phyloP scores from a whole-genome alignment of 2,329 filamentous ascomycete genomes.

The Aspergillus neotritici region DNA sequence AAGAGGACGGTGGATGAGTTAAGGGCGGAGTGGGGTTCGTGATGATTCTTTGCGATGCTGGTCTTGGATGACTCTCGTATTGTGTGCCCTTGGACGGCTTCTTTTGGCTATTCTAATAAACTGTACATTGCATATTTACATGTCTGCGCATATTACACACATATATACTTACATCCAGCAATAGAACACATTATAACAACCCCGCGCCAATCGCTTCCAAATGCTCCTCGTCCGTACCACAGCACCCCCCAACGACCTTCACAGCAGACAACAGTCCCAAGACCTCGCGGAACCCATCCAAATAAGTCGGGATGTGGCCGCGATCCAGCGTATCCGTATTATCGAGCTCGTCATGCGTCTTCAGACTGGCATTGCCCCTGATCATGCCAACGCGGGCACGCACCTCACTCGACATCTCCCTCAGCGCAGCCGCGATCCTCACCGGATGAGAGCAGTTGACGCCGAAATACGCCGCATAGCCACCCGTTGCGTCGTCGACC shows the following conservation, averaged over 20 bases:
- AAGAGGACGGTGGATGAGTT: conserved; percentile 11
- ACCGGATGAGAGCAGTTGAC: conserved; percentile 5
- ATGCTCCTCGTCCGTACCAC: conserved; percentile 12
- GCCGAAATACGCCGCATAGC: conserved; percentile 2
- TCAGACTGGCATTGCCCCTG: conserved; percentile 4
- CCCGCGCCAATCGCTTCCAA: conserved; percentile 1
- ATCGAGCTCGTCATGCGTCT: conserved; percentile 5
- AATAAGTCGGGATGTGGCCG: conserved; percentile 1
- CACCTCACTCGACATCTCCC: background rate
- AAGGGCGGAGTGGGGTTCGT: too few relatives aligned
- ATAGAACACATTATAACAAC: too few relatives aligned
- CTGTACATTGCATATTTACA: too few relatives aligned
- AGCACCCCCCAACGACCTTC: conserved; percentile 8
- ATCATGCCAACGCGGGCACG: background rate
- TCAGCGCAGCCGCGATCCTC: background rate
- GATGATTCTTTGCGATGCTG: too few relatives aligned
- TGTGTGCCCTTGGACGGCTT: too few relatives aligned
- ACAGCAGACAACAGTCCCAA: conserved; percentile 1
- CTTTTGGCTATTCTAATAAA: too few relatives aligned
- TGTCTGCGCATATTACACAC: too few relatives aligned
- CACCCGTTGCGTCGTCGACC: background rate
- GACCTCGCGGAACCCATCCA: background rate
- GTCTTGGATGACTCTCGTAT: too few relatives aligned
- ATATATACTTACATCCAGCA: too few relatives aligned
- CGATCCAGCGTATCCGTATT: conserved; percentile 5